Evolutionary conservation across 169 alveolate genomes (phyloP).

Genomic region (Plasmodium vivax): DNA sequence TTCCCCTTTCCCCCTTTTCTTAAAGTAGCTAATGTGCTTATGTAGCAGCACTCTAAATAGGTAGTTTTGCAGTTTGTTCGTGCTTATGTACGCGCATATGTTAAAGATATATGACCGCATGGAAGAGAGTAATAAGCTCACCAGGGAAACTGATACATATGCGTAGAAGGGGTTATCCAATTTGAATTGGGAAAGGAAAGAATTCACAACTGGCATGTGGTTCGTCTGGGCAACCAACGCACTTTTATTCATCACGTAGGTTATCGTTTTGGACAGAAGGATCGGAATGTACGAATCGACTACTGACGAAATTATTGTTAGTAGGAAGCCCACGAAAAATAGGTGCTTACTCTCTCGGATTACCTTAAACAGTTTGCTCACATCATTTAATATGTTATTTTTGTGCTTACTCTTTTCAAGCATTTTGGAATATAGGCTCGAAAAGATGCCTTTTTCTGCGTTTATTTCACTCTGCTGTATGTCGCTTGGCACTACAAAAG

Average conservation of each 20-base stretch:
- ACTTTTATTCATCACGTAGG: slow-evolving; percentile 47
- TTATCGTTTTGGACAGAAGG: slow-evolving; percentile 43
- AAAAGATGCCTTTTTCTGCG: neutral
- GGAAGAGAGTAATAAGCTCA: slow-evolving; percentile 44
- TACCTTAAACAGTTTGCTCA: slow-evolving; percentile 34
- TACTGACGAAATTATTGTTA: slow-evolving; percentile 53
- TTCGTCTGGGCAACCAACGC: neutral
- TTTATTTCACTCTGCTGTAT: neutral
- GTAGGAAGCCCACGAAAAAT: slow-evolving; percentile 31
- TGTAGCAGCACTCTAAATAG: slow-evolving; percentile 40
- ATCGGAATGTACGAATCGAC: slow-evolving; percentile 70
- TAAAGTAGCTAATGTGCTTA: slow-evolving; percentile 34
- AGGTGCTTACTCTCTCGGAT: slow-evolving; percentile 29
- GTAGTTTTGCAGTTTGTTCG: slow-evolving; percentile 38
- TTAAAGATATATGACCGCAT: slow-evolving; percentile 47
- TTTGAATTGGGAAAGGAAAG: neutral
- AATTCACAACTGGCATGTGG: neutral
- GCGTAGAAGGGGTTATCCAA: slow-evolving; percentile 29
- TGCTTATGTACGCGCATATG: slow-evolving; percentile 65
- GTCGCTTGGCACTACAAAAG: neutral
- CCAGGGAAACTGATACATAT: slow-evolving; percentile 30
- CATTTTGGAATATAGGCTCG: slow-evolving; percentile 20
- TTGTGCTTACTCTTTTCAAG: slow-evolving; percentile 9
- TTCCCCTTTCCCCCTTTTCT: slow-evolving; percentile 66
- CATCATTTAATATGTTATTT: slow-evolving; percentile 43